Percentiles rank a stretch among this genome's conserved stretches.
Conservation (phyloP, 2,329 filamentous ascomycete genomes). For the Paecilomyces niveus region DNA sequence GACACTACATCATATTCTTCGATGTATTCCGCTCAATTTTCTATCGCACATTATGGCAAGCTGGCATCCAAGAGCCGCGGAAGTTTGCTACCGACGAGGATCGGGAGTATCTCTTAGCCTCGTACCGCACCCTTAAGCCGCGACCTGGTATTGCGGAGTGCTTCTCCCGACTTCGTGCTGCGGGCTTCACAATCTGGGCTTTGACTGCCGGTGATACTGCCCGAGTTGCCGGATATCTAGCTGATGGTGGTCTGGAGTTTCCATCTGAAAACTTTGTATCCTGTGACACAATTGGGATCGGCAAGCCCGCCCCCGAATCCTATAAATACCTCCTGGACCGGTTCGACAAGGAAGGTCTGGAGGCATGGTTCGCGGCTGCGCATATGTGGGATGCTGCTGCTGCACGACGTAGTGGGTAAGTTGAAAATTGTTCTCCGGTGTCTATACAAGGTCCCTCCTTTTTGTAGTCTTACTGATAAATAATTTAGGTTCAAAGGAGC, state of each 20-base stretch:
- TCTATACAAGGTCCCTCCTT: background rate
- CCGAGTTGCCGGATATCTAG: constrained; percentile 19
- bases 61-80: constrained; percentile 33
- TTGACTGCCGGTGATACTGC: constrained; percentile 19
- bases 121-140: constrained; percentile 25
- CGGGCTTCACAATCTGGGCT: constrained; percentile 21
- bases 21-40: constrained; percentile 34
- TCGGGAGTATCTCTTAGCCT: constrained; percentile 26
- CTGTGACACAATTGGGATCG: constrained; percentile 18
- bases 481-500: constrained; percentile 17
- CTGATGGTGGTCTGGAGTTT: constrained; percentile 15
- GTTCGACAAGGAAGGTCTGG: constrained; percentile 9
- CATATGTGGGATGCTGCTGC: constrained; percentile 25
- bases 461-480: background rate
- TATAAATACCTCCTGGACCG: constrained; percentile 16
- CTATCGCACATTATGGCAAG: constrained; percentile 36
- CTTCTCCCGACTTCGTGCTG: constrained; percentile 26
- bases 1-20: constrained; percentile 31
- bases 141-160: constrained; percentile 31
- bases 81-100: constrained; percentile 32
- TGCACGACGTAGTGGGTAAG: constrained; percentile 17
- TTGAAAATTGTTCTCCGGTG: background rate
- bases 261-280: constrained; percentile 18
- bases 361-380: constrained; percentile 23
- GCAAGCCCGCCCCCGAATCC: constrained; percentile 19